A percentile compares a stretch with the other conserved stretches of the same genome.
Evolutionary conservation across 441 rosid species (phyloP).

Genomic region (Populus hybrid): DNA sequence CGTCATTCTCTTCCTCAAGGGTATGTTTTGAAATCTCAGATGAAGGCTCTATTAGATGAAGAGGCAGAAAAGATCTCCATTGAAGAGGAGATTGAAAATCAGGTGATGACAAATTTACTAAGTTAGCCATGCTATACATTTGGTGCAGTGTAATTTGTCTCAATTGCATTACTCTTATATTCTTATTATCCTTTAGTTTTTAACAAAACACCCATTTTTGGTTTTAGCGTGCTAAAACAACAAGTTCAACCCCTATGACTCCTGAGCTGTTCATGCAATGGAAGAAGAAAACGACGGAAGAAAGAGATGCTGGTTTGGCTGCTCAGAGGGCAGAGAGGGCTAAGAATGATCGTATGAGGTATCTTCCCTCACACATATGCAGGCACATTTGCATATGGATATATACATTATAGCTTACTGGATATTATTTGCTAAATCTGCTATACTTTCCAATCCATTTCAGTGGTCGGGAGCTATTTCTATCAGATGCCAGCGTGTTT

Average conservation of each 20-base stretch:
- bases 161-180: background rate
- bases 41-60: conserved; percentile 93
- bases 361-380: conserved; percentile 1
- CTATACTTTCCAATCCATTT: conserved; percentile 19
- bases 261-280: conserved; percentile 84
- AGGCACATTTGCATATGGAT: background rate
- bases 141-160: background rate
- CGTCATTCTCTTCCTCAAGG: conserved; percentile 99
- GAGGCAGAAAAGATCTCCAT: conserved; percentile 68
- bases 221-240: conserved; percentile 70
- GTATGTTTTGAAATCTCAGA: conserved; percentile 83
- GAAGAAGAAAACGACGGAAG: conserved; percentile 84
- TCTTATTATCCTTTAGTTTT: background rate
- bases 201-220: conserved; percentile 5
- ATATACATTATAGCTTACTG: conserved; percentile 6
- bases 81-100: conserved; percentile 88
- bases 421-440: background rate
- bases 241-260: conserved; percentile 75
- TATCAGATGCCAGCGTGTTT: conserved; percentile 81
- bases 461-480: conserved; percentile 97
- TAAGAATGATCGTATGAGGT: conserved; percentile 98
- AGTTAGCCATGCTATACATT: background rate
- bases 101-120: conserved; percentile 40
- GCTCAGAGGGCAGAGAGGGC: conserved; percentile 88
- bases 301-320: conserved; percentile 83